Evolutionary conservation across 2,329 filamentous ascomycete genomes (phyloP), one percentile per base, ranked within the genome.

Genomic region (Diplodia sapinea): DNA sequence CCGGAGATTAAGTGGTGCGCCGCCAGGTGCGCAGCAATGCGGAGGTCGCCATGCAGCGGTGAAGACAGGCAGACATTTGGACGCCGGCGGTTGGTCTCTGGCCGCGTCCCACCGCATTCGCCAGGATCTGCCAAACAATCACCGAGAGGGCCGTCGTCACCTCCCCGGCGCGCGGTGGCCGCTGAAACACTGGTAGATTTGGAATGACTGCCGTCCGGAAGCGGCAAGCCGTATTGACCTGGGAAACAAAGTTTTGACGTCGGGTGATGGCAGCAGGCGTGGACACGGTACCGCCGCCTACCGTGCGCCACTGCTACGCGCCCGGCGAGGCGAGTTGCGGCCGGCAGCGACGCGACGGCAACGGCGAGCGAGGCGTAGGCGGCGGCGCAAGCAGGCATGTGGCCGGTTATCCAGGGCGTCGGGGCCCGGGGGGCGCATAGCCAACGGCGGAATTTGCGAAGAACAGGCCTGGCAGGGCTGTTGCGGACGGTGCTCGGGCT

Each of bases 1-100:
- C 59, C 59, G 59, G 59, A 63, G 59, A 63, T 51, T 63, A 63
- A 63, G 59, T 63, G 59, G 59, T 63, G 40, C 57, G 26, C 47
- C 40, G 57, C 40, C 40, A 40, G 26, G 57, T 49, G 59, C 40
- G 47, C 59, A 63, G 47, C 59, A 51, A 63, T 63, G 59, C 59
- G 59, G 43, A 63, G 43, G 40, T 4, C 26, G 23, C 26, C 38
- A 43, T n/a, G 59, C 59, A 33, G 59, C 59, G 59, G 59, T 63
- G 59, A 63, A 49, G 57, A 47, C 31, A 26, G 5, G 57, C 57
- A 62, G 57, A 49, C 57, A 62, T 62, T 40, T 62, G 57, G 43
- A 51, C 15, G 29, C 12, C 59, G n/a, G 50, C 59, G 20, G 50
- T 51, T 51, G 59, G 59, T 20, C 43, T 47, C 29, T 17, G 29